Percentiles rank a stretch among this genome's conserved stretches.
These are phyloP conservation scores for Suillus alpinus DNA, from an alignment of 768 basidiomycete genomes.

Conservation along the genomic window DNA sequence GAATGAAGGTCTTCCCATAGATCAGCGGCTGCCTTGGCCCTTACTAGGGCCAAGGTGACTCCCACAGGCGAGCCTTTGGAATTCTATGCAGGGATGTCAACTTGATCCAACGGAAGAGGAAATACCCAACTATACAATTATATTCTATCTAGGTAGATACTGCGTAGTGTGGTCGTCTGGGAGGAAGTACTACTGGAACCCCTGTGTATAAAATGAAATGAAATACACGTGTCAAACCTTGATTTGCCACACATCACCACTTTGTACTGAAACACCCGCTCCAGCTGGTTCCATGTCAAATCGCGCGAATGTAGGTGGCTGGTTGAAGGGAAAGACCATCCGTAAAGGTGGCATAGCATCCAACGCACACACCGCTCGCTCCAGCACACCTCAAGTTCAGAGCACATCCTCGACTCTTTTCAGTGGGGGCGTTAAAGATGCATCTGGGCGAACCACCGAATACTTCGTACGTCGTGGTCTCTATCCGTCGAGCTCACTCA, in stretches of 20 bases:
- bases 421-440: constrained; percentile 84
- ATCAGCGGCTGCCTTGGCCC: background rate
- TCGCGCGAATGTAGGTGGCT: constrained; percentile 33
- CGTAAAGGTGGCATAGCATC: constrained; percentile 57
- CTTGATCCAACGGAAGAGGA: background rate
- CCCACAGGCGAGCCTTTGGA: background rate
- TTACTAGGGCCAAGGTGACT: background rate
- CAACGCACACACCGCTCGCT: constrained; percentile 47
- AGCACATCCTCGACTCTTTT: constrained; percentile 73
- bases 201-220: background rate
- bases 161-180: background rate
- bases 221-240: background rate
- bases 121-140: background rate
- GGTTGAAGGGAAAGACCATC: constrained; percentile 75
- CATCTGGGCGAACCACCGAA: constrained; percentile 77
- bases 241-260: background rate
- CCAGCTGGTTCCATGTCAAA: constrained; percentile 33
- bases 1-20: background rate
- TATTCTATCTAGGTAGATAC: background rate
- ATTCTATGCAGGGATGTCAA: background rate
- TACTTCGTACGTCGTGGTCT: constrained; percentile 59
- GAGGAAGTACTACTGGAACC: background rate
- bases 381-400: constrained; percentile 65
- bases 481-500: background rate
- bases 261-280: too few species aligned